These are phyloP conservation scores for Neoarthrinium moseri DNA, from an alignment of 2,329 filamentous ascomycete genomes.

Conservation along the genomic window DNA sequence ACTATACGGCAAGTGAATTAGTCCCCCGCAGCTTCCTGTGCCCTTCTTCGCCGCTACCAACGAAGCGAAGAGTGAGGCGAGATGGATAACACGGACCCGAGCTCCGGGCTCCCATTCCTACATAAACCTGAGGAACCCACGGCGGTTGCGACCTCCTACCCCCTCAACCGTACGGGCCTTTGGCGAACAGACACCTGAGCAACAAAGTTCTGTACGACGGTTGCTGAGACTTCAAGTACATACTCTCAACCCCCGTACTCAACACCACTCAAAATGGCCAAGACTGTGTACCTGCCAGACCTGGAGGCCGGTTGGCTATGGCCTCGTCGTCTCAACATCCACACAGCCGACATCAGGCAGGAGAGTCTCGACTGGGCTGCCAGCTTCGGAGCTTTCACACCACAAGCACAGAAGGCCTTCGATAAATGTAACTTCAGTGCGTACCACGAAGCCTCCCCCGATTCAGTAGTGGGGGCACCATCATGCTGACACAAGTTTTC, in stretches of 20 bases:
- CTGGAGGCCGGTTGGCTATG: constrained; percentile 14
- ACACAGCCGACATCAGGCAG: constrained; percentile 10
- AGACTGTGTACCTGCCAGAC: constrained; percentile 8
- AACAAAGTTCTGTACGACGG: neutral
- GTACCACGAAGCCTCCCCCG: neutral
- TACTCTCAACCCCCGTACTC: neutral
- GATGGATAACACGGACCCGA: neutral
- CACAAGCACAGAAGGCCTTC: constrained; percentile 10
- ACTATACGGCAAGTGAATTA: constrained; percentile 1
- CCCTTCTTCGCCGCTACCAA: neutral
- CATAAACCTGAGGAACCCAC: neutral
- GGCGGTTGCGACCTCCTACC: neutral
- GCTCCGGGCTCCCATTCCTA: neutral
- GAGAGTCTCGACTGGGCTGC: constrained; percentile 14
- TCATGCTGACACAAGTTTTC: neutral
- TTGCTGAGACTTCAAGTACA: neutral
- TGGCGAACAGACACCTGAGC: neutral
- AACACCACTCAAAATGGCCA: neutral
- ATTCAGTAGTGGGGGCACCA: neutral
- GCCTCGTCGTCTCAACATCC: constrained; percentile 13
- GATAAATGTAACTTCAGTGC: constrained; percentile 15
- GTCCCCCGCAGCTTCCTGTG: neutral
- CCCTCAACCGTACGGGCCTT: neutral
- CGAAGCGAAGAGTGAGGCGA: neutral
- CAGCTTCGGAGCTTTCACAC: constrained; percentile 14